Evolutionary conservation across 495 filamentous ascomycete species (phyloP).

Genomic region (Penicillium tannophilum): DNA sequence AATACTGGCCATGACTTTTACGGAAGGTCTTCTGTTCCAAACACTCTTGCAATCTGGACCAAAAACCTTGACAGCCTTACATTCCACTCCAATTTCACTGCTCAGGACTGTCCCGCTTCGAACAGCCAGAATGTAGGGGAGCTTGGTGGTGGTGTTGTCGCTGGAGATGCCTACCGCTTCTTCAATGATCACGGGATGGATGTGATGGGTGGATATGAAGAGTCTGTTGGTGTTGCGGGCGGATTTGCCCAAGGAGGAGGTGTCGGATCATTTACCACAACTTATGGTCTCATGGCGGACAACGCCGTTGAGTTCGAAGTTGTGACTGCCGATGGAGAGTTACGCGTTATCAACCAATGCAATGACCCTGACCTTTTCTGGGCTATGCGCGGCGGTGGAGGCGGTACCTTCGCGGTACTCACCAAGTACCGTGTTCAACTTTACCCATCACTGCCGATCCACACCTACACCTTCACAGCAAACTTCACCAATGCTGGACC

Average conservation of each 20-base stretch:
- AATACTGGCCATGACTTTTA: slow-evolving; percentile 56
- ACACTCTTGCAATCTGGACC: slow-evolving; percentile 47
- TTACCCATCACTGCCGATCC: slow-evolving; percentile 19
- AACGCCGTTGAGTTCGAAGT: slow-evolving; percentile 35
- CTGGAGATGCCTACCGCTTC: slow-evolving; percentile 22
- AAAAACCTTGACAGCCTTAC: slow-evolving; percentile 45
- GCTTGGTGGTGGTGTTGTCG: slow-evolving; percentile 27
- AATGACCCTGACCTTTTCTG: slow-evolving; percentile 58
- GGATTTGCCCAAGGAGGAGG: slow-evolving; percentile 29
- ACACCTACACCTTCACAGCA: slow-evolving; percentile 25
- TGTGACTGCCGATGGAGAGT: slow-evolving; percentile 50
- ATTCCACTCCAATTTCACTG: slow-evolving; percentile 32
- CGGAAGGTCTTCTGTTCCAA: slow-evolving; percentile 50
- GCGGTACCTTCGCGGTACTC: slow-evolving; percentile 29
- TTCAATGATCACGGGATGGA: slow-evolving; percentile 22
- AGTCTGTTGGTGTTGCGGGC: slow-evolving; percentile 26
- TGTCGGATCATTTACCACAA: slow-evolving; percentile 13
- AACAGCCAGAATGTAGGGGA: slow-evolving; percentile 26
- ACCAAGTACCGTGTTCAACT: slow-evolving; percentile 25
- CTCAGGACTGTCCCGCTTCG: slow-evolving; percentile 24
- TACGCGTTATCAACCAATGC: slow-evolving; percentile 42
- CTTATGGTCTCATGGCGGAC: slow-evolving; percentile 26
- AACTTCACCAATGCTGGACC: slow-evolving; percentile 14
- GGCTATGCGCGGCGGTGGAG: slow-evolving; percentile 43
- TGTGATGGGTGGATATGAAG: slow-evolving; percentile 25